A percentile compares a stretch with the other conserved stretches of the same genome.
phyloP scores from a whole-genome alignment of 140 eudicot species.

The Stevia rebaudiana region DNA sequence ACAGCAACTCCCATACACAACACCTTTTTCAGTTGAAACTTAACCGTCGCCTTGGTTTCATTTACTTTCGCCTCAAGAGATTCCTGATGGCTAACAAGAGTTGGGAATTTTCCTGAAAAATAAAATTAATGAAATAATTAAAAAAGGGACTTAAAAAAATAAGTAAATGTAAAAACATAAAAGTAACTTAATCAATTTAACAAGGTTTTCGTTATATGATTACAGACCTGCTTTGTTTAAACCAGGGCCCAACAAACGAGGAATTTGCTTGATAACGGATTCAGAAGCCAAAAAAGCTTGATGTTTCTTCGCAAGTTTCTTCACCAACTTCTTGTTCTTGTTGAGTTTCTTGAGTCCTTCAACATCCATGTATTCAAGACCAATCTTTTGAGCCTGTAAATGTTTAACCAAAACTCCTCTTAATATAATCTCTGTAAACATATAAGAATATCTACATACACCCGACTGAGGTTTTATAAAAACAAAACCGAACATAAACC shows the following conservation, averaged over 20 bases:
- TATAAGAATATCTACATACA: too few species aligned
- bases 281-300: slow-evolving; percentile 14
- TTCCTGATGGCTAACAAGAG: slow-evolving; percentile 8
- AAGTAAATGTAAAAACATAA: not conserved
- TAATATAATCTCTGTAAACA: too few species aligned
- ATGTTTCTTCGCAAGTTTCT: slow-evolving; percentile 14
- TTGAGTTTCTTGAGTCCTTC: slow-evolving; percentile 14
- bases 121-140: not conserved
- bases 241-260: slow-evolving; percentile 19
- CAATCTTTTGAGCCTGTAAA: slow-evolving; percentile 14
- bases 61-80: slow-evolving; percentile 12
- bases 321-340: slow-evolving; percentile 15
- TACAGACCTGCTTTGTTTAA: slow-evolving; percentile 13
- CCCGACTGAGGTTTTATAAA: too few species aligned
- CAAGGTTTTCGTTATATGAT: not conserved
- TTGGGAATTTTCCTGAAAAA: slow-evolving; percentile 3
- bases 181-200: not conserved
- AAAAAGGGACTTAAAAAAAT: not conserved
- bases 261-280: slow-evolving; percentile 14
- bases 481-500: not conserved
- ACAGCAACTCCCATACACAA: slow-evolving; percentile 12
- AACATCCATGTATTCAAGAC: slow-evolving; percentile 14
- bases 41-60: slow-evolving; percentile 8
- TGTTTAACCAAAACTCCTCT: not conserved
- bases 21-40: slow-evolving; percentile 15